Percentiles rank a stretch among this genome's conserved stretches.
These are phyloP conservation scores for Suillus lakei DNA, from an alignment of 768 basidiomycete species.

Conservation along the genomic window DNA sequence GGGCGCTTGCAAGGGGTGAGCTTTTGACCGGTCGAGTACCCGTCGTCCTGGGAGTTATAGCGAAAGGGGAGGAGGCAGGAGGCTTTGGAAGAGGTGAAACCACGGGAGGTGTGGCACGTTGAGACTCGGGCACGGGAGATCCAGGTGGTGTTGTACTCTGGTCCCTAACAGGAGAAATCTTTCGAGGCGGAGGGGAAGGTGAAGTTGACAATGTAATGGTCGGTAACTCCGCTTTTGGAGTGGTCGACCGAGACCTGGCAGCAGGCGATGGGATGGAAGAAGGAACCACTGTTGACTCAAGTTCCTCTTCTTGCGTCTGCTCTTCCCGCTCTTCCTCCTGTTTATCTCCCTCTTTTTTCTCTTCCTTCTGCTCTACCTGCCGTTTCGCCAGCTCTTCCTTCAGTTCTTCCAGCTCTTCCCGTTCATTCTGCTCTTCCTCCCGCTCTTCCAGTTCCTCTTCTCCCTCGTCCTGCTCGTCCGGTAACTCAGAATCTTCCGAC, in stretches of 20 bases:
- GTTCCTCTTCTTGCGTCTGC: constrained; percentile 13
- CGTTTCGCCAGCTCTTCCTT: constrained; percentile 14
- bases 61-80: constrained; percentile 42
- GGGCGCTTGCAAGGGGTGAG: constrained; percentile 69
- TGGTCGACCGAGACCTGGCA: constrained; percentile 59
- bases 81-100: constrained; percentile 22
- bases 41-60: constrained; percentile 56
- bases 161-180: constrained; percentile 40
- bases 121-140: constrained; percentile 55
- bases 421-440: not conserved
- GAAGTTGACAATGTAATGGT: constrained; percentile 41
- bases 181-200: constrained; percentile 34
- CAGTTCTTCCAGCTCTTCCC: constrained; percentile 17
- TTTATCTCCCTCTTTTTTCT: constrained; percentile 12
- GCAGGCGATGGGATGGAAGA: constrained; percentile 40
- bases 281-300: constrained; percentile 29
- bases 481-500: not conserved
- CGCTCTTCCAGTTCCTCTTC: not conserved
- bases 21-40: constrained; percentile 70
- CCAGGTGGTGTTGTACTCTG: constrained; percentile 67
- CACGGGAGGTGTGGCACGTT: constrained; percentile 19
- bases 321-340: constrained; percentile 20
- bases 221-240: constrained; percentile 59
- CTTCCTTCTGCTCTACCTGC: constrained; percentile 27
- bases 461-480: not conserved